Evolutionary conservation across 768 basidiomycete genomes (phyloP).

Genomic region (Boletellus ananas): DNA sequence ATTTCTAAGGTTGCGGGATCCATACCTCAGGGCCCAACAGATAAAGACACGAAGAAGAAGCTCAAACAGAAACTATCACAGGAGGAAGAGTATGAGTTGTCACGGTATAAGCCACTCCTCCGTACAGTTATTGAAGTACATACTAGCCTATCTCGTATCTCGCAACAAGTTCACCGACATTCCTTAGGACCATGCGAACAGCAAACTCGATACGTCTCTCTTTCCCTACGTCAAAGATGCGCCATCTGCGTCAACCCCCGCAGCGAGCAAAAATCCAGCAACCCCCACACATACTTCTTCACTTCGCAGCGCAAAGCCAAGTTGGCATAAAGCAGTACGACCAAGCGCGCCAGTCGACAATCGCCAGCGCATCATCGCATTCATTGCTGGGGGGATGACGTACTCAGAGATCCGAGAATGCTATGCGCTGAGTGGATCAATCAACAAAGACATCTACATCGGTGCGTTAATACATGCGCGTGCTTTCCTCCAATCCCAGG

Average conservation of each 20-base stretch:
- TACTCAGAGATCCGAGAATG: slow-evolving; percentile 92
- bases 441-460: slow-evolving; percentile 89
- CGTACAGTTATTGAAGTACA: slow-evolving; percentile 79
- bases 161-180: background rate
- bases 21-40: slow-evolving; percentile 55
- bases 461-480: slow-evolving; percentile 56
- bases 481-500: slow-evolving; percentile 27
- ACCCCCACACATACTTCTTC: slow-evolving; percentile 63
- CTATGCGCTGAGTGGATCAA: slow-evolving; percentile 68
- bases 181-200: slow-evolving; percentile 73
- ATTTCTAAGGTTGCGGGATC: background rate
- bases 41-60: slow-evolving; percentile 77
- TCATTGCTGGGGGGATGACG: slow-evolving; percentile 93
- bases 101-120: slow-evolving; percentile 84
- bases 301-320: slow-evolving; percentile 83
- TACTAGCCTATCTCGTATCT: background rate
- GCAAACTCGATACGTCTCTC: slow-evolving; percentile 67
- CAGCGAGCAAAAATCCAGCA: slow-evolving; percentile 42
- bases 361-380: slow-evolving; percentile 79
- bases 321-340: slow-evolving; percentile 79
- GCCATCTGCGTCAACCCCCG: slow-evolving; percentile 48
- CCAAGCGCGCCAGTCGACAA: slow-evolving; percentile 48
- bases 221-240: slow-evolving; percentile 92
- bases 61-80: slow-evolving; percentile 66
- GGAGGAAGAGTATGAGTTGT: slow-evolving; percentile 98